These are phyloP conservation scores for Apophysomyces elegans DNA, from an alignment of 371 early-diverging fungal species.

Conservation along the genomic window DNA sequence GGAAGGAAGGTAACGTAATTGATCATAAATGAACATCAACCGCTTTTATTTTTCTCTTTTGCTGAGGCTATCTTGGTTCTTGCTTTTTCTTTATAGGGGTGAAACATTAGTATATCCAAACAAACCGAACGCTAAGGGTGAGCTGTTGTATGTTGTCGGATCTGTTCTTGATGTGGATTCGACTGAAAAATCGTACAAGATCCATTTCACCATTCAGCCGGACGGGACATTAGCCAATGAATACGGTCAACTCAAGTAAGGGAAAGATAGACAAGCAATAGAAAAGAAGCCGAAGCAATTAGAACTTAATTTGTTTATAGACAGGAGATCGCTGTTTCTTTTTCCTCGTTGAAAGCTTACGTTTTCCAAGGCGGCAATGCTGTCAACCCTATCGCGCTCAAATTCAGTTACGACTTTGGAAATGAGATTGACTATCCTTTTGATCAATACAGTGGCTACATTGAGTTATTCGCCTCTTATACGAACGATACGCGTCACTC, in stretches of 20 bases:
- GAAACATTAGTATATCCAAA: constrained; percentile 29
- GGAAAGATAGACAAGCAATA: background rate
- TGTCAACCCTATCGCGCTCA: constrained; percentile 31
- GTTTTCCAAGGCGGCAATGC: constrained; percentile 30
- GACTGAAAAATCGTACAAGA: constrained; percentile 29
- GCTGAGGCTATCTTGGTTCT: no score
- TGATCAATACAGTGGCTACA: constrained; percentile 33
- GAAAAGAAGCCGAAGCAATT: background rate
- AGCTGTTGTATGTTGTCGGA: constrained; percentile 31
- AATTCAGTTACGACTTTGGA: constrained; percentile 33
- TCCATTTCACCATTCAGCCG: constrained; percentile 36
- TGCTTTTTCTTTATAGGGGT: constrained; percentile 3
- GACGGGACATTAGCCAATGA: constrained; percentile 34
- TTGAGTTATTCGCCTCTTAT: constrained; percentile 29
- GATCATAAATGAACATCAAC: background rate
- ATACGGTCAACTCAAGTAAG: constrained; percentile 35
- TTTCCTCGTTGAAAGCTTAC: constrained; percentile 28
- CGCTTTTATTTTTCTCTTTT: background rate
- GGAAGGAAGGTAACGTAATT: constrained; percentile 33
- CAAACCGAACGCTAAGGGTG: constrained; percentile 33
- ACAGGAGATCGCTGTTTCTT: constrained; percentile 28
- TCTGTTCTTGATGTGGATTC: constrained; percentile 38
- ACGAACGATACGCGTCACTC: constrained; percentile 24
- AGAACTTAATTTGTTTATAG: constrained; percentile 15
- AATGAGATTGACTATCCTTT: constrained; percentile 43